phyloP scores from a whole-genome alignment of 2,329 filamentous ascomycete species.

The Phialophora macrospora region DNA sequence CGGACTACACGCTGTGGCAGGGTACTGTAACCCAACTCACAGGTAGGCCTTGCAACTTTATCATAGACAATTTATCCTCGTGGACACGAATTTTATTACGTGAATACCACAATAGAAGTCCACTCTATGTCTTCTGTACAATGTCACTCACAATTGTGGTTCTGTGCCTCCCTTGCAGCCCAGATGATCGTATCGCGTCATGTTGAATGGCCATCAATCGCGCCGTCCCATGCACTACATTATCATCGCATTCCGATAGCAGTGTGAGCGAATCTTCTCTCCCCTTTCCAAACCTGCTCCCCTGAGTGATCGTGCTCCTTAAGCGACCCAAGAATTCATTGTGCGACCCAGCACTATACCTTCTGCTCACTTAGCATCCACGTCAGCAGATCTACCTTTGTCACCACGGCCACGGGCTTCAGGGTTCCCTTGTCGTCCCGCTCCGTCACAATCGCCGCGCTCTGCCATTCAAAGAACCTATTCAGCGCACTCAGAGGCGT shows the following conservation, averaged over 20 bases:
- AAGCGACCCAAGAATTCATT: background rate
- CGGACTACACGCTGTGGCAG: background rate
- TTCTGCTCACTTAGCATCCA: slow-evolving; percentile 78
- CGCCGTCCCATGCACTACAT: background rate
- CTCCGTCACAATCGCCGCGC: slow-evolving; percentile 91
- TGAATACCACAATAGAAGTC: slow-evolving; percentile 2
- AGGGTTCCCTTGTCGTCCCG: slow-evolving; percentile 59
- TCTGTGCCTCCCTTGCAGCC: background rate
- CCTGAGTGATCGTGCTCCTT: background rate
- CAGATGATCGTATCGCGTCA: background rate
- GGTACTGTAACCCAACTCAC: background rate
- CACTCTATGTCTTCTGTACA: background rate
- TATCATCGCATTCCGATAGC: background rate
- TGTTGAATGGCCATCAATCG: slow-evolving; percentile 8
- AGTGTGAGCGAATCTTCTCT: background rate
- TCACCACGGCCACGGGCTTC: slow-evolving; percentile 83
- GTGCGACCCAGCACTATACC: slow-evolving; percentile 20
- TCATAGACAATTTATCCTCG: slow-evolving; percentile 6
- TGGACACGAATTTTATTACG: slow-evolving; percentile 13
- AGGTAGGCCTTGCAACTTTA: slow-evolving; percentile 1
- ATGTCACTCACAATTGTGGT: background rate
- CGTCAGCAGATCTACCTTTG: slow-evolving; percentile 92
- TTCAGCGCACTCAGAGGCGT: slow-evolving; percentile 82
- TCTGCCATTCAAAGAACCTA: slow-evolving; percentile 90
- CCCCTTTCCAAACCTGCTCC: background rate